A percentile compares a stretch with the other conserved stretches of the same genome.
Evolutionary conservation across 1,139 yeast genomes (phyloP).

Genomic region (Candida tunisiensis): DNA sequence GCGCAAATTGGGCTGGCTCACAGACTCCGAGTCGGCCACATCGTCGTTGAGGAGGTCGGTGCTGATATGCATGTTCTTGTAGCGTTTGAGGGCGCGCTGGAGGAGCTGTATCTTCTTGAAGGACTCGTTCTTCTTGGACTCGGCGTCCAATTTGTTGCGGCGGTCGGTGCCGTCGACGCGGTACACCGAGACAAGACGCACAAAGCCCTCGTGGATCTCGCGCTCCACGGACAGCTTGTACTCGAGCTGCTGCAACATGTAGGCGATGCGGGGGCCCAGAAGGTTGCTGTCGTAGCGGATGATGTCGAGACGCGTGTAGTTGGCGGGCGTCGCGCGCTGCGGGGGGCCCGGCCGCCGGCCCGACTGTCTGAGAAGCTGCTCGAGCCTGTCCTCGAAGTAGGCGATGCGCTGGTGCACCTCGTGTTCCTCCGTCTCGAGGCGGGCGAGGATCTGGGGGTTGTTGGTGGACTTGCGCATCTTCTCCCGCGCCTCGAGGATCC

Average conservation of each 20-base stretch:
- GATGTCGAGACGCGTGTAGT: conserved; percentile 39
- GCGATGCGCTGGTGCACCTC: conserved; percentile 88
- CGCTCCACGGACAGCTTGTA: conserved; percentile 87
- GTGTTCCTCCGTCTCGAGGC: conserved; percentile 78
- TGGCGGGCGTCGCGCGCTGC: conserved; percentile 5
- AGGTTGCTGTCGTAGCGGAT: conserved; percentile 90
- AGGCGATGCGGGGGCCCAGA: conserved; percentile 86
- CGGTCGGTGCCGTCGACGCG: conserved; percentile 87
- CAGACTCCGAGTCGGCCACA: conserved; percentile 29
- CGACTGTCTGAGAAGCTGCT: conserved; percentile 6
- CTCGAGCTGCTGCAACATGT: conserved; percentile 87
- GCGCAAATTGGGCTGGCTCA: conserved; percentile 33
- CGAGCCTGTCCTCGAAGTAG: conserved; percentile 62
- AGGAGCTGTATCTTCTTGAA: conserved; percentile 73
- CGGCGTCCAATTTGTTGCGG: conserved; percentile 73
- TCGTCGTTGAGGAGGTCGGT: conserved; percentile 39
- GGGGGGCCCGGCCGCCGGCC: conserved; percentile 4
- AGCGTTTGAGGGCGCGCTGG: conserved; percentile 69
- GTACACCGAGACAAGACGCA: conserved; percentile 71
- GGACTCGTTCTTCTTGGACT: conserved; percentile 70
- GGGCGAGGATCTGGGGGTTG: conserved; percentile 71
- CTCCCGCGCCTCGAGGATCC: conserved; percentile 77
- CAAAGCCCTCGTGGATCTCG: conserved; percentile 85
- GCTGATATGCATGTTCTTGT: conserved; percentile 74
- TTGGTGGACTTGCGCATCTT: conserved; percentile 60